These are phyloP conservation scores for Erythrophleum ivorense DNA, from an alignment of 331 rosid genomes.

Conservation along the genomic window DNA sequence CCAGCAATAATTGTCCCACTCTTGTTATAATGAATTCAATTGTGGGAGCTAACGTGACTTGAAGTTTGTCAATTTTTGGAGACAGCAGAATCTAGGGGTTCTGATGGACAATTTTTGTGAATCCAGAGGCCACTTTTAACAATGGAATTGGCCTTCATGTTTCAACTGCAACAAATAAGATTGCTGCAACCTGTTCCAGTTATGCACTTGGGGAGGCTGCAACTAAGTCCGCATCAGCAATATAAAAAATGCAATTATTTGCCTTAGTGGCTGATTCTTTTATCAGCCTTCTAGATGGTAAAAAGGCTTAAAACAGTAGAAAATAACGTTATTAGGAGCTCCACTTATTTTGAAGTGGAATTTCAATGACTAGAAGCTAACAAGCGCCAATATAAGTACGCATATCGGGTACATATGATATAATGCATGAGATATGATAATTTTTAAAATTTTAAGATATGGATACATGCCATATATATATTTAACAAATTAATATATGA, in stretches of 20 bases:
- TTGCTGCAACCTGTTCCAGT: neutral
- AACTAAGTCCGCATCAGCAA: slow-evolving; percentile 27
- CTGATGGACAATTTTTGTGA: slow-evolving; percentile 5
- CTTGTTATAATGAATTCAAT: slow-evolving; percentile 21
- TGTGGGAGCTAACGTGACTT: slow-evolving; percentile 1
- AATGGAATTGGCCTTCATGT: slow-evolving; percentile 7
- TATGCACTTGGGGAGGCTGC: slow-evolving; percentile 40
- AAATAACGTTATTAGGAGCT: slow-evolving; percentile 41
- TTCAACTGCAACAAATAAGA: neutral
- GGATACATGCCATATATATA: too few species aligned
- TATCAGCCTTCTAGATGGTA: slow-evolving; percentile 5
- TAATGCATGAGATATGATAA: too few species aligned
- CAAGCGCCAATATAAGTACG: too few species aligned
- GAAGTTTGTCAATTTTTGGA: slow-evolving; percentile 10
- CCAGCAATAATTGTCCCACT: slow-evolving; percentile 30
- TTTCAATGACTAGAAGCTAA: neutral
- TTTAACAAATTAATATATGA: too few species aligned
- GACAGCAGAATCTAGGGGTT: slow-evolving; percentile 7
- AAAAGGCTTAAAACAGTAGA: slow-evolving; percentile 7
- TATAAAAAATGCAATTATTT: slow-evolving; percentile 33
- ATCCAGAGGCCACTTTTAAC: slow-evolving; percentile 14
- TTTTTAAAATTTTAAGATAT: too few species aligned
- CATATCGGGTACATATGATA: too few species aligned
- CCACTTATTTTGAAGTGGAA: slow-evolving; percentile 45
- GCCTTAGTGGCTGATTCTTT: slow-evolving; percentile 39